These are phyloP conservation scores for Thalassiosira mediterranea DNA, from an alignment of 352 stramenopile species.

Conservation along the genomic window DNA sequence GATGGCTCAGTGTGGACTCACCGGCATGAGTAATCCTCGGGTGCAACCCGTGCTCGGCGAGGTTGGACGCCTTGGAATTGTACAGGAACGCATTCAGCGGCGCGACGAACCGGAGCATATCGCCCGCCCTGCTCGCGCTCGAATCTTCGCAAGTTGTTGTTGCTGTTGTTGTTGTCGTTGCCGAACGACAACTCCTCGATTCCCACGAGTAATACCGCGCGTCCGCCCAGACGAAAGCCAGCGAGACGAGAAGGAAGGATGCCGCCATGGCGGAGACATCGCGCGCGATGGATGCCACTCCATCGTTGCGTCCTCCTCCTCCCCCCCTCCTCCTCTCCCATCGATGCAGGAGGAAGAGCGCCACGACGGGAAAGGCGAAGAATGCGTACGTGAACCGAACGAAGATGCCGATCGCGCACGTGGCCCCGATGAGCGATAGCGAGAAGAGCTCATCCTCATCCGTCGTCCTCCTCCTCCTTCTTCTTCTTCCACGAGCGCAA, in stretches of 20 bases:
- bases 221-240: constrained; percentile 46
- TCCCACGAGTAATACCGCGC: constrained; percentile 40
- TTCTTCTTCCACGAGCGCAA: not conserved
- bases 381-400: constrained; percentile 78
- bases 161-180: constrained; percentile 1
- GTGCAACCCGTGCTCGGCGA: constrained; percentile 91
- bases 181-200: too few relatives aligned
- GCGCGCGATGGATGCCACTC: constrained; percentile 12
- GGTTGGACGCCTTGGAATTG: constrained; percentile 90
- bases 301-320: constrained; percentile 11
- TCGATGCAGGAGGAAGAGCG: constrained; percentile 46
- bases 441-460: constrained; percentile 11
- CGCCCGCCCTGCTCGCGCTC: not conserved
- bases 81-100: constrained; percentile 91
- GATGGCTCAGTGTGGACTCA: not conserved
- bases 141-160: constrained; percentile 18
- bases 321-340: too few relatives aligned
- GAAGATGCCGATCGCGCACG: constrained; percentile 71
- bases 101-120: constrained; percentile 51
- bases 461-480: not conserved
- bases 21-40: constrained; percentile 86
- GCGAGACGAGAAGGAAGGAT: constrained; percentile 46
- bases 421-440: constrained; percentile 48
- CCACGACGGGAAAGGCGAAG: constrained; percentile 66
- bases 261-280: constrained; percentile 28